Percentiles rank a stretch among this genome's conserved stretches.
Evolutionary conservation across 2,329 filamentous ascomycete genomes (phyloP).

Genomic region (Aspergillus oerlinghausenensis): DNA sequence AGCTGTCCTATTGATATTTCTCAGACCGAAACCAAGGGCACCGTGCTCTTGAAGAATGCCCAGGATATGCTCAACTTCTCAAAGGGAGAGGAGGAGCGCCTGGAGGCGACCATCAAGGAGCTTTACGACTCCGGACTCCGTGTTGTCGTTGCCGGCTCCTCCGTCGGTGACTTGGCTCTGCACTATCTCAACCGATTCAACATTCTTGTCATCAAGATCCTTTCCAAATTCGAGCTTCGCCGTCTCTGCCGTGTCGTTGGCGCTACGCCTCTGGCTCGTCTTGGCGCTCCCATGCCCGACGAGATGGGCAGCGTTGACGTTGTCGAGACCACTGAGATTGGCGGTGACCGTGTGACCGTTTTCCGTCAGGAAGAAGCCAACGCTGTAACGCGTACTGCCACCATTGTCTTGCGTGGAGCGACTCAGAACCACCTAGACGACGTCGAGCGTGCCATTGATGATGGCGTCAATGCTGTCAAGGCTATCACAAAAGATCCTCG

Average conservation of each 20-base stretch:
- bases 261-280: conserved; percentile 88
- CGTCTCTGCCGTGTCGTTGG: conserved; percentile 93
- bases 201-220: conserved; percentile 92
- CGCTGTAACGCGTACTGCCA: conserved; percentile 86
- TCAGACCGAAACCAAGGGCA: conserved; percentile 98
- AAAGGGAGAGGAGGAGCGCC: conserved; percentile 89
- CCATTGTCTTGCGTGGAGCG: conserved; percentile 86
- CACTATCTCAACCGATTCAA: conserved; percentile 98
- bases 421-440: conserved; percentile 98
- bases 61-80: conserved; percentile 99
- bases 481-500: conserved; percentile 91
- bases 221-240: conserved; percentile 96
- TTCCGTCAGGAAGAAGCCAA: conserved; percentile 83
- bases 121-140: conserved; percentile 89
- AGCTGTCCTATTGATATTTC: conserved; percentile 92
- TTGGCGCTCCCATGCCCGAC: conserved; percentile 98
- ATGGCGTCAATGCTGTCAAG: conserved; percentile 98
- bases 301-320: conserved; percentile 95
- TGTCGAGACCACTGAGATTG: conserved; percentile 96
- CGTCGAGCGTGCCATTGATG: conserved; percentile 92
- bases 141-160: conserved; percentile 85
- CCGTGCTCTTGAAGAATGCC: conserved; percentile 91
- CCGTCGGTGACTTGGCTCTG: conserved; percentile 90
- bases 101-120: conserved; percentile 90
- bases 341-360: conserved; percentile 94